A percentile compares a stretch with the other conserved stretches of the same genome.
These are phyloP conservation scores for Clausena lansium DNA, from an alignment of 345 rosid genomes.

Conservation along the genomic window DNA sequence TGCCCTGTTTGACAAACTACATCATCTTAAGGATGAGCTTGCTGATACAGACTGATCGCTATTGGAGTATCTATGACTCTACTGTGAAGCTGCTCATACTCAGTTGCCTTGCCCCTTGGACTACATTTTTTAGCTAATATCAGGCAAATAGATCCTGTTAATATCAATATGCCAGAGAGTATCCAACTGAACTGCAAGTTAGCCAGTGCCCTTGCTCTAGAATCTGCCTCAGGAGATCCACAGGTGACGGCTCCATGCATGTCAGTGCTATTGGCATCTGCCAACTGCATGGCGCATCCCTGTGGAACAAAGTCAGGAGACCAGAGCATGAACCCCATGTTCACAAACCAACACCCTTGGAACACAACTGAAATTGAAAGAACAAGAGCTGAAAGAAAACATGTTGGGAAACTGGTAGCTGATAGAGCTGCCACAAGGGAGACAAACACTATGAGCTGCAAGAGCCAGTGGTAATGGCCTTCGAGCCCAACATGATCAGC, in stretches of 20 bases:
- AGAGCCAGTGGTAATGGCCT: constrained; percentile 89
- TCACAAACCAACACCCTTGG: constrained; percentile 84
- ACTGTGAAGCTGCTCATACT: constrained; percentile 50
- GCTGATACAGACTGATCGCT: constrained; percentile 30
- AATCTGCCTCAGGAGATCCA: constrained; percentile 51
- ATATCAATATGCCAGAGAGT: constrained; percentile 52
- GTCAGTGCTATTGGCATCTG: constrained; percentile 19
- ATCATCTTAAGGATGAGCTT: constrained; percentile 19
- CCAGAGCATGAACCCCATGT: constrained; percentile 93
- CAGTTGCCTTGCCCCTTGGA: constrained; percentile 20
- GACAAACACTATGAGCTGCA: constrained; percentile 68
- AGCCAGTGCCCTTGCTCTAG: constrained; percentile 70
- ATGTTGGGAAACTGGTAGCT: constrained; percentile 42
- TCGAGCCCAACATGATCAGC: constrained; percentile 80
- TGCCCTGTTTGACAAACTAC: constrained; percentile 2
- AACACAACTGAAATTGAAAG: constrained; percentile 65
- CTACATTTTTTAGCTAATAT: constrained; percentile 43
- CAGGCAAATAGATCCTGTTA: constrained; percentile 55
- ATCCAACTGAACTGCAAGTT: constrained; percentile 97
- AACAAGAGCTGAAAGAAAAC: constrained; percentile 54
- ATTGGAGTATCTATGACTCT: constrained; percentile 34
- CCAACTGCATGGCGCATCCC: constrained; percentile 51
- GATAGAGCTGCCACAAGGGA: constrained; percentile 59
- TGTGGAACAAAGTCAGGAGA: constrained; percentile 55
- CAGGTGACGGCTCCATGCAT: constrained; percentile 64